Percentiles rank a stretch among this genome's conserved stretches.
phyloP scores from a whole-genome alignment of 2,329 filamentous ascomycete species.

The Diplodia sapinea region DNA sequence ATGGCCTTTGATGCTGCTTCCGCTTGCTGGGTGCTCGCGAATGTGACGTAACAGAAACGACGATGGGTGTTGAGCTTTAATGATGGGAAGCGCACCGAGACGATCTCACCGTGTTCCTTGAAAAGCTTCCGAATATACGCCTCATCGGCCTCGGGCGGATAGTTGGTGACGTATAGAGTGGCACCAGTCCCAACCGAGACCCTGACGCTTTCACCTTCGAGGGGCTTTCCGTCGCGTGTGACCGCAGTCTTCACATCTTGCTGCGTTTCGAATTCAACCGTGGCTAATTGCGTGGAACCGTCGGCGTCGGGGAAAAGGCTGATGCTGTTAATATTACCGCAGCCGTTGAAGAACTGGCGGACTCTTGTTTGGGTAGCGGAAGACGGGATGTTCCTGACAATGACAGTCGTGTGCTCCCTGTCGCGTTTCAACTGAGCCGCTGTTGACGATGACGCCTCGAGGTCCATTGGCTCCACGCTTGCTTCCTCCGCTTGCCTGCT shows the following conservation, averaged over 20 bases:
- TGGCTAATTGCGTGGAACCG: slow-evolving; percentile 64
- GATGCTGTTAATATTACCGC: slow-evolving; percentile 81
- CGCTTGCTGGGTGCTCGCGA: slow-evolving; percentile 60
- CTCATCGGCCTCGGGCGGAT: slow-evolving; percentile 77
- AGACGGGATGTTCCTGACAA: slow-evolving; percentile 76
- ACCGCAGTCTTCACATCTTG: slow-evolving; percentile 84
- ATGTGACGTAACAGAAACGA: slow-evolving; percentile 96
- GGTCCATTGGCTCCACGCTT: slow-evolving; percentile 30
- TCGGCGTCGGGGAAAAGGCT: slow-evolving; percentile 68
- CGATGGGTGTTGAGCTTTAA: slow-evolving; percentile 87
- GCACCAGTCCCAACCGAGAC: slow-evolving; percentile 77
- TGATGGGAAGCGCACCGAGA: slow-evolving; percentile 87
- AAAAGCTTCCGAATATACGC: slow-evolving; percentile 71
- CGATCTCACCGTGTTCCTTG: slow-evolving; percentile 73
- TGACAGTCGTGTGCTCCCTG: slow-evolving; percentile 85
- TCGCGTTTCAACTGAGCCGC: slow-evolving; percentile 62
- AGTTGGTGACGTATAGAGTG: slow-evolving; percentile 91
- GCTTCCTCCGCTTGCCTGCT: slow-evolving; percentile 56
- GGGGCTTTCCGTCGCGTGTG: slow-evolving; percentile 79
- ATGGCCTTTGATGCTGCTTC: slow-evolving; percentile 67
- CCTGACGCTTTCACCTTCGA: slow-evolving; percentile 73
- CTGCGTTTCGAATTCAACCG: slow-evolving; percentile 82
- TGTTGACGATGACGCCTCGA: slow-evolving; percentile 32
- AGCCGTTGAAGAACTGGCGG: slow-evolving; percentile 89
- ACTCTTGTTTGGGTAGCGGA: slow-evolving; percentile 74